Base-by-base conservation (phyloP, 208 protist genomes). In the Trypanosomatidae sp. region DNA sequence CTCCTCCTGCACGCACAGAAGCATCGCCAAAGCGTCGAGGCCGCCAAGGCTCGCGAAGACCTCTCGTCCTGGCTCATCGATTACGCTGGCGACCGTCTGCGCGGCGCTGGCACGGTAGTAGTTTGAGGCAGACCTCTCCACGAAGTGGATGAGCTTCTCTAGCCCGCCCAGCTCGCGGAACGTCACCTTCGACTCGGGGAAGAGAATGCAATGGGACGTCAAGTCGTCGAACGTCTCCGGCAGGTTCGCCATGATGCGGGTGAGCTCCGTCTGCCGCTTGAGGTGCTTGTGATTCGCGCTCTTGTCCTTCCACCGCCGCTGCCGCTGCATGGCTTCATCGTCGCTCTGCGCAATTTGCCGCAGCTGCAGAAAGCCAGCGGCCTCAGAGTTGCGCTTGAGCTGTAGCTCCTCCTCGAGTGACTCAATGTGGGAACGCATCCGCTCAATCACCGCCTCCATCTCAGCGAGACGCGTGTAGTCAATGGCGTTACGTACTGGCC, bases 361-460 rank as follows among this genome's bases (percentile, higher is more conserved):
- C 39, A 96, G 88, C 79, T 95, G 86, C 68, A 97, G 70, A 52
- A 95, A 96, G n/a, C 83, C 87, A 4, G 88, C 86, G 19, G 81
- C 84, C 62, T 94, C 86, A 30, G 50, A 75, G 68, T 73, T 88
- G 46, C 79, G 50, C 62, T 95, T 90, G 73, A 84, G 82, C 58
- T 87, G 76, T 68, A 95, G 80, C 72, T 85, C 88, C 76, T 95
- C 84, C 83, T 97, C 89, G 33, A 96, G 82, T 19, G 79, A 88
- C 56, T 77, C 79, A 66, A 97, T 96, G 86, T 96, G 94, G 17
- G 82, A 85, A 4, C 91, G 89, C 94, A 97, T 97, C 33, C 84
- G 80, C 82, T 97, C 93, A 82, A 97, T 97, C 91, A 96, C 96
- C 30, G 88, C 87, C 83, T 97, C 92, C 93, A 97, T 97, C 81